Evolutionary conservation across 148 eudicot genomes (phyloP).

Genomic region (Spergularia bocconei): DNA sequence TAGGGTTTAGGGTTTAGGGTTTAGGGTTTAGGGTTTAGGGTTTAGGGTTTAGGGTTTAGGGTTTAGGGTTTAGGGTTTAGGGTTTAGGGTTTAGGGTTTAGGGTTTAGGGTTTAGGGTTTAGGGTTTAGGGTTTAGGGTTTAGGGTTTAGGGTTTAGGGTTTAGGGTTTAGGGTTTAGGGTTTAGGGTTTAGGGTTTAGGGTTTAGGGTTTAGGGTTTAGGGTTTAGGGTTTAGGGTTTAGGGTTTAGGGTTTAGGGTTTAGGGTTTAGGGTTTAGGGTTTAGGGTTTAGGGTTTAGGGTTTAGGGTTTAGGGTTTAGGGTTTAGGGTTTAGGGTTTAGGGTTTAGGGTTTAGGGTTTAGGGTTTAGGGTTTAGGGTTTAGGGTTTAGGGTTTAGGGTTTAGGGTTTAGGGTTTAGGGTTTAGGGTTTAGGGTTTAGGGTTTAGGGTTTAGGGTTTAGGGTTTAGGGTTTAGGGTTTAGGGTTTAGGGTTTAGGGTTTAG

Average conservation of each 20-base stretch:
- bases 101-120: not conserved
- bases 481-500: too few species aligned
- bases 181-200: constrained; percentile 2
- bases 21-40: constrained; percentile 31
- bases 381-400: too few species aligned
- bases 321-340: not conserved
- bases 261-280: not conserved
- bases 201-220: not conserved
- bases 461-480: too few species aligned
- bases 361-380: too few species aligned
- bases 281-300: constrained; percentile 6
- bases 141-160: not conserved
- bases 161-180: not conserved
- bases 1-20: constrained; percentile 29
- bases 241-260: not conserved
- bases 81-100: not conserved
- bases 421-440: too few species aligned
- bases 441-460: too few species aligned
- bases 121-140: not conserved
- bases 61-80: not conserved
- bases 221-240: not conserved
- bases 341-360: not conserved
- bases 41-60: constrained; percentile 4
- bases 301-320: not conserved
- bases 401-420: too few species aligned